A percentile compares a stretch with the other conserved stretches of the same genome.
These are phyloP conservation scores for Arthrobotrys iridis DNA, from an alignment of 2,329 filamentous ascomycete genomes.

Conservation along the genomic window DNA sequence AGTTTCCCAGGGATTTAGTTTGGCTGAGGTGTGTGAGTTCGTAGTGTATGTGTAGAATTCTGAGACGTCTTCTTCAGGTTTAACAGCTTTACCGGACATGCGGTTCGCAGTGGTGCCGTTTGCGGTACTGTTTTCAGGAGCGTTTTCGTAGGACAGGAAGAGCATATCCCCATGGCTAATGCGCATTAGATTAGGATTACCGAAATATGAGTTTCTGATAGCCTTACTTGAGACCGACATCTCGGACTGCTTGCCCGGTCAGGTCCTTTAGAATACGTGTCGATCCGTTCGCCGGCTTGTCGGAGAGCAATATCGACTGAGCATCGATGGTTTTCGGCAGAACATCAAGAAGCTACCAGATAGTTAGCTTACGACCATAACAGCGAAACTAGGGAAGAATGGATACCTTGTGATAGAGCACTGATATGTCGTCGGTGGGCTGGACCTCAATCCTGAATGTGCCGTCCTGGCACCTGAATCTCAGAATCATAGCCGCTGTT, in stretches of 20 bases:
- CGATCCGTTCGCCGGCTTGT: slow-evolving; percentile 70
- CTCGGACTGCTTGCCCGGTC: slow-evolving; percentile 67
- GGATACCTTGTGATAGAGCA: slow-evolving; percentile 56
- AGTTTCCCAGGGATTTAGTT: slow-evolving; percentile 84
- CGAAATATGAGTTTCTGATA: background rate
- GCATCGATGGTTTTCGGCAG: slow-evolving; percentile 72
- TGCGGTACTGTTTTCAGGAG: slow-evolving; percentile 63
- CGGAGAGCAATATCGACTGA: slow-evolving; percentile 71
- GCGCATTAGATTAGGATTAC: slow-evolving; percentile 53
- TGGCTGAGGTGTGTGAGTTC: slow-evolving; percentile 69
- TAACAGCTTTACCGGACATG: slow-evolving; percentile 79
- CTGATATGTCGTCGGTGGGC: slow-evolving; percentile 66
- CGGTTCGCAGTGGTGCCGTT: slow-evolving; percentile 61
- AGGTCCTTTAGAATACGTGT: slow-evolving; percentile 71
- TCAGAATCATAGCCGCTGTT: slow-evolving; percentile 74
- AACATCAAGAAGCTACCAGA: slow-evolving; percentile 66
- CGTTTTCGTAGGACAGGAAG: slow-evolving; percentile 77
- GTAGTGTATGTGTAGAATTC: slow-evolving; percentile 68
- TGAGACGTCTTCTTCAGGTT: slow-evolving; percentile 74
- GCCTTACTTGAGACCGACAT: slow-evolving; percentile 70
- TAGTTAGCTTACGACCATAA: slow-evolving; percentile 24
- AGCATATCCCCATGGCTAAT: slow-evolving; percentile 87
- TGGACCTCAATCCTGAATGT: slow-evolving; percentile 86
- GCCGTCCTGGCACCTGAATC: slow-evolving; percentile 90
- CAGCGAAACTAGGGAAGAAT: background rate